Conservation (phyloP, 2,329 filamentous ascomycete species). For the Fusarium sambucinum region DNA sequence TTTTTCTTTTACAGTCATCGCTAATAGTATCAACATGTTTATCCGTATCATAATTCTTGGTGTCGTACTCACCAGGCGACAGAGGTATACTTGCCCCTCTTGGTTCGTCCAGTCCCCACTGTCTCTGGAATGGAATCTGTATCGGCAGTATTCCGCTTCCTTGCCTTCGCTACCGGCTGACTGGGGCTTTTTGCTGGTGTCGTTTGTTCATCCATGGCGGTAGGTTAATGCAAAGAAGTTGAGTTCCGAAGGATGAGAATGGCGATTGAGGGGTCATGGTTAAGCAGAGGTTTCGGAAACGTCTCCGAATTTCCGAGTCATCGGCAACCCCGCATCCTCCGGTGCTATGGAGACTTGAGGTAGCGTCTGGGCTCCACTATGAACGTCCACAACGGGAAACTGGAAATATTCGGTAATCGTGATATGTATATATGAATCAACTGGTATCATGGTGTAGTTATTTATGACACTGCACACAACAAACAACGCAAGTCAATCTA, state of each 20-base stretch:
- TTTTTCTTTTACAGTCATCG: constrained; percentile 57
- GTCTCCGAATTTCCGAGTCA: background rate
- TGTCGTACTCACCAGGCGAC: constrained; percentile 51
- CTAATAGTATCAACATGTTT: constrained; percentile 36
- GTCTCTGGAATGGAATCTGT: background rate
- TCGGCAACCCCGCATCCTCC: background rate
- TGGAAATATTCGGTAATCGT: too few species aligned
- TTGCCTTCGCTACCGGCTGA: constrained; percentile 16
- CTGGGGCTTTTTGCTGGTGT: background rate
- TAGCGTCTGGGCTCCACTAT: background rate
- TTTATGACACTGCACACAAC: background rate
- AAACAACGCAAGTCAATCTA: background rate
- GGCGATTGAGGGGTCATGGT: background rate
- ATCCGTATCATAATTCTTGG: fast-evolving
- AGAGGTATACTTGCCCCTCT: constrained; percentile 55
- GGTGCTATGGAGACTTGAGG: background rate
- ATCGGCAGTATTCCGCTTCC: constrained; percentile 32
- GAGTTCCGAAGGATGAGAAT: background rate
- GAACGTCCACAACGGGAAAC: background rate
- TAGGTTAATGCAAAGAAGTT: background rate
- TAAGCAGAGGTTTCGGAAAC: background rate
- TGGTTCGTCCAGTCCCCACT: constrained; percentile 32
- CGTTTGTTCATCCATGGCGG: background rate
- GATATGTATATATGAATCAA: background rate
- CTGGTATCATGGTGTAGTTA: background rate